These are phyloP conservation scores for Raphanus sativus DNA, from an alignment of 345 rosid genomes.

Conservation along the genomic window DNA sequence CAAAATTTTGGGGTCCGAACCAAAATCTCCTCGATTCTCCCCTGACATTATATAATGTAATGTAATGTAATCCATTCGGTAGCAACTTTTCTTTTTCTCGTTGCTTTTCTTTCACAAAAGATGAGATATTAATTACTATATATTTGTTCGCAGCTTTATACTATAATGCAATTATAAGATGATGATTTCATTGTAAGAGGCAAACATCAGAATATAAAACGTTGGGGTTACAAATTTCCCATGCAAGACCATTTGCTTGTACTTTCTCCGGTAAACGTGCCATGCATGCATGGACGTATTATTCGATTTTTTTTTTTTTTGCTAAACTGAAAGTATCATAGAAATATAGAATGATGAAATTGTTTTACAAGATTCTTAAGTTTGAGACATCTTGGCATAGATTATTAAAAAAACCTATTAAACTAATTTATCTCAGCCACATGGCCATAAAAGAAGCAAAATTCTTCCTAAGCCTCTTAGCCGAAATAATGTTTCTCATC, in stretches of 20 bases:
- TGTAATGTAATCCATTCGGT: background rate
- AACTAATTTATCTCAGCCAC: too few species aligned
- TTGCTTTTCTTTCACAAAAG: conserved; percentile 34
- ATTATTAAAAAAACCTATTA: too few species aligned
- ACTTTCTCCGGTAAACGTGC: conserved; percentile 55
- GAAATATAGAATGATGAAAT: too few species aligned
- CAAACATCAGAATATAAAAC: conserved; percentile 29
- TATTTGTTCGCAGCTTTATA: conserved; percentile 36
- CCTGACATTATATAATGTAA: background rate
- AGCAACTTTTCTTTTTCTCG: conserved; percentile 27
- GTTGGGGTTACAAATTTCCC: conserved; percentile 32
- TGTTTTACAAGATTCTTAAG: too few species aligned
- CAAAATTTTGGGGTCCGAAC: conserved; percentile 25
- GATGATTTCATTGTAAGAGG: conserved; percentile 68
- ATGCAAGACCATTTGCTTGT: conserved; percentile 50
- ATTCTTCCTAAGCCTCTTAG: too few species aligned
- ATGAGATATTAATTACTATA: conserved; percentile 22
- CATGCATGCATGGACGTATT: conserved; percentile 48
- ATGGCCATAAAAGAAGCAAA: too few species aligned
- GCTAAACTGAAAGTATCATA: too few species aligned
- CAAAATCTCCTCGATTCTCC: conserved; percentile 36
- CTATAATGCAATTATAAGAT: conserved; percentile 62
- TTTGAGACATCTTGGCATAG: too few species aligned
- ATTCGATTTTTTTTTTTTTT: background rate
- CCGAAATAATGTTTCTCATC: too few species aligned